Percentiles rank a stretch among this genome's conserved stretches.
Evolutionary conservation across 495 filamentous ascomycete genomes (phyloP).

Genomic region (Poronia punctata): DNA sequence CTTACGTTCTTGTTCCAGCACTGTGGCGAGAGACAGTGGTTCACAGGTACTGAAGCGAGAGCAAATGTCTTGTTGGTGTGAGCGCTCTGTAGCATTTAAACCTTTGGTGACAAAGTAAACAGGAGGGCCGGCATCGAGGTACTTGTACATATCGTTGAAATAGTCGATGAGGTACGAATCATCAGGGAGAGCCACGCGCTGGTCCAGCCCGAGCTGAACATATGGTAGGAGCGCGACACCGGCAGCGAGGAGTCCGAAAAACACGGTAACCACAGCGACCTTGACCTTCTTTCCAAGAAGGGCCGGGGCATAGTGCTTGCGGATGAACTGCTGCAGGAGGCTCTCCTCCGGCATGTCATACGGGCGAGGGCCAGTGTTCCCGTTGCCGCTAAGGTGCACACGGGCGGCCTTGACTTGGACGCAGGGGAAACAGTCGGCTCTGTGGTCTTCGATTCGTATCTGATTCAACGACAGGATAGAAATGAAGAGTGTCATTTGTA

Average conservation of each 20-base stretch:
- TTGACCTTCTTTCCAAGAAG: constrained; percentile 76
- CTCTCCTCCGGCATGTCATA: constrained; percentile 75
- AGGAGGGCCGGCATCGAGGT: constrained; percentile 85
- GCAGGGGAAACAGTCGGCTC: constrained; percentile 93
- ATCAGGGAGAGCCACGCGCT: constrained; percentile 85
- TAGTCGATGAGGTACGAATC: constrained; percentile 90
- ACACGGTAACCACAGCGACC: constrained; percentile 63
- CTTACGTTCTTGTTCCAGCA: constrained; percentile 89
- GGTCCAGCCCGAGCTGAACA: constrained; percentile 82
- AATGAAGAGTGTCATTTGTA: constrained; percentile 95
- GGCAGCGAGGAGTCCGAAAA: constrained; percentile 81
- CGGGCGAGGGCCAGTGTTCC: constrained; percentile 29
- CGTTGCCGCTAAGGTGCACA: constrained; percentile 37
- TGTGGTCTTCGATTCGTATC: constrained; percentile 69
- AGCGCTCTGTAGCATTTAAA: constrained; percentile 66
- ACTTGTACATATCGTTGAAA: constrained; percentile 90
- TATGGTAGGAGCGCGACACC: constrained; percentile 77
- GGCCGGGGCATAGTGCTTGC: constrained; percentile 76
- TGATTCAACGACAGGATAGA: constrained; percentile 89
- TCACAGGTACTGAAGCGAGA: constrained; percentile 87
- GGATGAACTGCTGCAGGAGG: constrained; percentile 72
- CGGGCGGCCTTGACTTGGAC: constrained; percentile 62
- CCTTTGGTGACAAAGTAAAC: constrained; percentile 91
- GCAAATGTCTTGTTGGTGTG: constrained; percentile 77
- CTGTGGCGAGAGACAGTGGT: constrained; percentile 72